These are phyloP conservation scores for Malassezia yamatoensis DNA, from an alignment of 1,284 basidiomycete species.

Conservation along the genomic window DNA sequence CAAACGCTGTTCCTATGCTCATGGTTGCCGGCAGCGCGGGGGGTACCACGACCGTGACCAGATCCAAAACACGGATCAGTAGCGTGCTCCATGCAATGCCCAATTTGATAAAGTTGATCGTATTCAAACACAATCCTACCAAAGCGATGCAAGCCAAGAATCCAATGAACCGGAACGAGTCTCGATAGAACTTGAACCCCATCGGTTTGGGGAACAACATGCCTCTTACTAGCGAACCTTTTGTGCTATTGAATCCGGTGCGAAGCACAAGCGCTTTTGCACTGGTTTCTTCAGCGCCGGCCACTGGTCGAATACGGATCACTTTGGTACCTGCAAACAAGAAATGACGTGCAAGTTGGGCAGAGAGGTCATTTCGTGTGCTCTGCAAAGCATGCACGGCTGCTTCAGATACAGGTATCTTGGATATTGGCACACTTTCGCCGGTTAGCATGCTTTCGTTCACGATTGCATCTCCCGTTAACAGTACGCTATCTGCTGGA, in stretches of 20 bases:
- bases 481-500: slow-evolving; percentile 81
- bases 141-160: slow-evolving; percentile 80
- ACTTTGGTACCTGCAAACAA: slow-evolving; percentile 85
- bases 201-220: slow-evolving; percentile 99
- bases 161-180: slow-evolving; percentile 90
- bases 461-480: slow-evolving; percentile 90
- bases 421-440: slow-evolving; percentile 86
- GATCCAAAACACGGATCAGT: slow-evolving; percentile 77
- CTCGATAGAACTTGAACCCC: slow-evolving; percentile 83
- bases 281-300: slow-evolving; percentile 49
- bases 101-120: slow-evolving; percentile 80
- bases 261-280: slow-evolving; percentile 82
- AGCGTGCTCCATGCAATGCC: slow-evolving; percentile 78
- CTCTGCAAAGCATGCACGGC: slow-evolving; percentile 28
- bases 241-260: slow-evolving; percentile 94
- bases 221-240: slow-evolving; percentile 85
- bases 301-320: slow-evolving; percentile 63
- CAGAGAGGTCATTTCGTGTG: slow-evolving; percentile 51
- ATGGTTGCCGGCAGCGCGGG: slow-evolving; percentile 93
- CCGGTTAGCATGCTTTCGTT: slow-evolving; percentile 98
- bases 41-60: slow-evolving; percentile 97
- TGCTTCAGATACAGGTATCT: slow-evolving; percentile 56
- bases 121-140: slow-evolving; percentile 59
- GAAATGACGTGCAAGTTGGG: slow-evolving; percentile 73
- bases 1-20: slow-evolving; percentile 94